Base-by-base conservation (phyloP, 257 asterid genomes). In the Plantago major region DNA sequence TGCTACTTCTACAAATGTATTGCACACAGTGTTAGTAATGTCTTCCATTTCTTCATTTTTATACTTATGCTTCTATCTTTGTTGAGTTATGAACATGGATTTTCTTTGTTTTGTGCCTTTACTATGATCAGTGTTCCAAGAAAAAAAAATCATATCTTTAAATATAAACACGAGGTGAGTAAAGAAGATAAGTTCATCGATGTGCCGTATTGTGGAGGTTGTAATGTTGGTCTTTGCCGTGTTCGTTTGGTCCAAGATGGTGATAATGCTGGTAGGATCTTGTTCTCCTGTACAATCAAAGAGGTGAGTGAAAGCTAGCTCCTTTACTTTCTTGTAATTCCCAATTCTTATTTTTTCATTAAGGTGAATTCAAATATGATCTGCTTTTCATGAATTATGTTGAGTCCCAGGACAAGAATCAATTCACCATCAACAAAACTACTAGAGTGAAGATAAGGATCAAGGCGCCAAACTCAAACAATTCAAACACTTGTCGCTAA, bases 171-270 rank as follows among this genome's bases (percentile, higher is more conserved):
- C 57, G 30, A 55, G 54, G 80, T 71, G 56, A 50, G 26, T 0
- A 45, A 64, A 5, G 42, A 70, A 45, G 74, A 74, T 48, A 73
- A 73, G 69, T 16, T 72, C 47, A 63, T 74, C 19, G 37, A 69
- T 18, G 76, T 72, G 75, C 90, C 85, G 9, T 7, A 64, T 28
- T 83, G 87, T 53, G 78, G 79, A 40, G 83, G 81, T 30, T 78
- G 85, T 49, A 3, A 2, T 6, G 83, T 79, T 60, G 87, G 84
- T 10, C 33, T 63, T 67, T 83, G 90, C 72, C 87, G 85, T 22
- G 74, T 74, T 8, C 33, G 46, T 43, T 64, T 11, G 67, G 73
- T 73, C 4, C 33, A 37, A 11, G 42, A 11, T 37, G 61, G 61
- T 7, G 45, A 11, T 1, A 56, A 56, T 72, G 56, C 70, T 55